phyloP scores from a whole-genome alignment of 306 rosid species.

The Rosa lucieae region DNA sequence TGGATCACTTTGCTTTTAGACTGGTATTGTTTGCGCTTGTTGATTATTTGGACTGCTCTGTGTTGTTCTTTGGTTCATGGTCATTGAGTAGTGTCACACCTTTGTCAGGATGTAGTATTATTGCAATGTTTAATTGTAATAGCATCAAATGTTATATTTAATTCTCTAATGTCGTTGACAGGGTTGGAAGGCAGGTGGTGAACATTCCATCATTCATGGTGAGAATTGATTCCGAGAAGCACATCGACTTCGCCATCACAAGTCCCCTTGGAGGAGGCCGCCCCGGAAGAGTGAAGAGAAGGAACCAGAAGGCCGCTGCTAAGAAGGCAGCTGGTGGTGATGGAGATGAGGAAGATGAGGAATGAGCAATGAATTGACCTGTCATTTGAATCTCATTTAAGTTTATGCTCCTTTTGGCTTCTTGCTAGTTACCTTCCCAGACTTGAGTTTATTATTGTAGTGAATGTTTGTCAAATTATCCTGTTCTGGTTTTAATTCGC shows the following conservation, averaged over 20 bases:
- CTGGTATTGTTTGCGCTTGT: neutral
- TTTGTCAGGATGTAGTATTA: neutral
- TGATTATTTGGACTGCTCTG: neutral
- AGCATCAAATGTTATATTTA: neutral
- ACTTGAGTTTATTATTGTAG: conserved; percentile 8
- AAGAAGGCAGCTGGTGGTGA: conserved; percentile 44
- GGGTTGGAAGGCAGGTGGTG: conserved; percentile 38
- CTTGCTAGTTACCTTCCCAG: conserved; percentile 2
- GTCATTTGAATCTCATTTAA: neutral
- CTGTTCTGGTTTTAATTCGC: neutral
- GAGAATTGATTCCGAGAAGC: conserved; percentile 32
- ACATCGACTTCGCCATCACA: conserved; percentile 30
- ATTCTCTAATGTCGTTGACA: neutral
- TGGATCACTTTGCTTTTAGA: neutral
- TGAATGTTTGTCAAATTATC: conserved; percentile 7
- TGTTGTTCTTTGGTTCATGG: neutral
- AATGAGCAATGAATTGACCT: conserved; percentile 9
- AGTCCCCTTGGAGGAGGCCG: conserved; percentile 38
- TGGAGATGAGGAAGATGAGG: conserved; percentile 43
- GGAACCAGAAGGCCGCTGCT: conserved; percentile 44
- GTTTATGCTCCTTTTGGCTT: neutral
- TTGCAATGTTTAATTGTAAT: neutral
- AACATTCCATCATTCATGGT: conserved; percentile 37
- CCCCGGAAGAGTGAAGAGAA: conserved; percentile 44
- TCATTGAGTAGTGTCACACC: too few relatives aligned